These are phyloP conservation scores for Yamadazyma siamensis DNA, from an alignment of 1,139 yeast genomes.

Conservation along the genomic window DNA sequence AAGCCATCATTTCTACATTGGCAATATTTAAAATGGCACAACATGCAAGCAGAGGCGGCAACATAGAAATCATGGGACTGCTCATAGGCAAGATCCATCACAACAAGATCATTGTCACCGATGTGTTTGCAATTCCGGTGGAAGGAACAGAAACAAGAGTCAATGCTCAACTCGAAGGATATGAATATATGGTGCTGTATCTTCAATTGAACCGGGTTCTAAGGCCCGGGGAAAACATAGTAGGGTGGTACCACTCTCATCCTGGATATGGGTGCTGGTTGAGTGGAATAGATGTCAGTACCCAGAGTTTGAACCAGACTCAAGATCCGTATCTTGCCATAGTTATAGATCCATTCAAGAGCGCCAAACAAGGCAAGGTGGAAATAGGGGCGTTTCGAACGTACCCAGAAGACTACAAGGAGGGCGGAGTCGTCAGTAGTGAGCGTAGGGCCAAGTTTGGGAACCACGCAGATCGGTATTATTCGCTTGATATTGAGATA, in stretches of 20 bases:
- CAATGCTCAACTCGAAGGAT: constrained; percentile 90
- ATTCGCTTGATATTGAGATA: constrained; percentile 62
- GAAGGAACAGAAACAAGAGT: constrained; percentile 96
- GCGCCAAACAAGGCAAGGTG: constrained; percentile 60
- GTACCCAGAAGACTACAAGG: constrained; percentile 44
- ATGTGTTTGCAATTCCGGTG: constrained; percentile 84
- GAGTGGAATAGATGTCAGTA: constrained; percentile 84
- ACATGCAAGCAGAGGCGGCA: constrained; percentile 83
- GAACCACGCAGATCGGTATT: constrained; percentile 66
- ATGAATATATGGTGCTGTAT: constrained; percentile 90
- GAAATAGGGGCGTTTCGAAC: constrained; percentile 94
- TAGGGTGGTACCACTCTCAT: constrained; percentile 96
- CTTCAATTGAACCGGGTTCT: constrained; percentile 56
- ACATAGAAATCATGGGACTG: constrained; percentile 96
- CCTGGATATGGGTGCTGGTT: constrained; percentile 98
- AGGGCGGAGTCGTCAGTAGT: constrained; percentile 4
- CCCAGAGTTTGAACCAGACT: constrained; percentile 82
- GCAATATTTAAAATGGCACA: constrained; percentile 78
- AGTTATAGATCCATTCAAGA: constrained; percentile 80
- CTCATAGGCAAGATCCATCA: constrained; percentile 71
- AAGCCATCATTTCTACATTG: constrained; percentile 65
- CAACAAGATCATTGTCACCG: constrained; percentile 67
- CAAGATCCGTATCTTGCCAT: constrained; percentile 92
- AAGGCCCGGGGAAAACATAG: constrained; percentile 59
- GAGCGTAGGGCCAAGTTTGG: constrained; percentile 51